phyloP scores from a whole-genome alignment of 495 filamentous ascomycete genomes.

The Articulospora tetracladia region DNA sequence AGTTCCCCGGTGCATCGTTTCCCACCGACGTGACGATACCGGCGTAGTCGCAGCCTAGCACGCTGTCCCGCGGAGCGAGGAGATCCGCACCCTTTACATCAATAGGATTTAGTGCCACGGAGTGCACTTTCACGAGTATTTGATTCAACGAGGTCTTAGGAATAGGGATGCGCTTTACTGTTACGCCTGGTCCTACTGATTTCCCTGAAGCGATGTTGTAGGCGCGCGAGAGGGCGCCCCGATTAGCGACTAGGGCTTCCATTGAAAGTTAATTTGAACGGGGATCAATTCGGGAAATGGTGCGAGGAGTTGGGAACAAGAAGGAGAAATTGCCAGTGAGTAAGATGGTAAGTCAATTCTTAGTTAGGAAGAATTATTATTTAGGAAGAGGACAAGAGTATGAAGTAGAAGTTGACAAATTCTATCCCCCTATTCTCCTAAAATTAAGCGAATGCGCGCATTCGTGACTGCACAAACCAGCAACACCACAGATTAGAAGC shows the following conservation, averaged over 20 bases:
- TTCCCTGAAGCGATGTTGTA: slow-evolving; percentile 7
- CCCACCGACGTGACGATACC: slow-evolving; percentile 39
- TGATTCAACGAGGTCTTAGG: slow-evolving; percentile 25
- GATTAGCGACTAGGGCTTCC: slow-evolving; percentile 12
- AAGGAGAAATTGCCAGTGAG: no score
- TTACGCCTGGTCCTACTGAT: not conserved
- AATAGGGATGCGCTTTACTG: slow-evolving; percentile 9
- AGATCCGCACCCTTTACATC: slow-evolving; percentile 29
- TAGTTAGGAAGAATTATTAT: no score
- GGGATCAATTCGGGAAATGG: no score
- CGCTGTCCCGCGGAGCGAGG: slow-evolving; percentile 30
- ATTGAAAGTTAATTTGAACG: no score
- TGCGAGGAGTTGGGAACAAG: no score
- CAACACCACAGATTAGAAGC: no score
- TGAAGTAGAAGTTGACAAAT: no score
- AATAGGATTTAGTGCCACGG: slow-evolving; percentile 43
- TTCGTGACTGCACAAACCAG: not conserved
- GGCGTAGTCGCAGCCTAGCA: slow-evolving; percentile 40
- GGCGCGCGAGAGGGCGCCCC: not conserved
- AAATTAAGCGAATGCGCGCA: no score
- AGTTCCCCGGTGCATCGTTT: slow-evolving; percentile 28
- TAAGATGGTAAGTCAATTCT: no score
- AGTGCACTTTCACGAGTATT: slow-evolving; percentile 35
- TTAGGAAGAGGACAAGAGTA: not conserved
- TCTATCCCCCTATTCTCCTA: no score